Evolutionary conservation across 805 yeast genomes (phyloP).

Genomic region (Dipodascopsis uninucleata): DNA sequence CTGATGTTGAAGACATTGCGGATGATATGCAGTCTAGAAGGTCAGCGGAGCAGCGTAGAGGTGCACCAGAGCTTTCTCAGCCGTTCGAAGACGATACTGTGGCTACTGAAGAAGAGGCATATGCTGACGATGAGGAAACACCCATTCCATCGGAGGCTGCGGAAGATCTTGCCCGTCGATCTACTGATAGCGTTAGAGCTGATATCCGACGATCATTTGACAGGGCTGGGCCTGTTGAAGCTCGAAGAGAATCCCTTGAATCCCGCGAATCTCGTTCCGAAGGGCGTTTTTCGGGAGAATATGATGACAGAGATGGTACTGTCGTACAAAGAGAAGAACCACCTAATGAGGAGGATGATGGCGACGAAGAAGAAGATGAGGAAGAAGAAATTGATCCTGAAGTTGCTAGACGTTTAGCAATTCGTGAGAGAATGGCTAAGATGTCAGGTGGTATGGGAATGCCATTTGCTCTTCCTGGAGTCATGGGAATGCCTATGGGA

Average conservation of each 20-base stretch:
- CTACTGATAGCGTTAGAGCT: no score
- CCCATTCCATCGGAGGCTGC: background rate
- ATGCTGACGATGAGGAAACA: background rate
- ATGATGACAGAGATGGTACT: no score
- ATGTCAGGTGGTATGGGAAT: constrained; percentile 75
- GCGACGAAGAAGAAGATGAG: constrained; percentile 48
- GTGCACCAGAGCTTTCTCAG: no score
- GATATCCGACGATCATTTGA: background rate
- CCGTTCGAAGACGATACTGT: no score
- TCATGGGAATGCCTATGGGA: constrained; percentile 31
- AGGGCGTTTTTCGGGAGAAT: no score
- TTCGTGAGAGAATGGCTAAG: constrained; percentile 94
- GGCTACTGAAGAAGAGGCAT: constrained; percentile 20
- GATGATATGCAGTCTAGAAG: constrained; percentile 16
- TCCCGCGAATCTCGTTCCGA: no score
- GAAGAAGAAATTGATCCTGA: constrained; percentile 69
- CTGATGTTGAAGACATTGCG: constrained; percentile 4
- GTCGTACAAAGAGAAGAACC: constrained; percentile 36
- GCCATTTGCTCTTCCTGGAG: constrained; percentile 44
- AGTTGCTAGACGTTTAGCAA: constrained; percentile 66
- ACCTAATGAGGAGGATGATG: constrained; percentile 43
- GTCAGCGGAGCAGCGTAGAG: no score
- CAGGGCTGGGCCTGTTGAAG: constrained; percentile 13
- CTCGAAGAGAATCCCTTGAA: no score
- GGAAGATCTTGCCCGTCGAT: no score